Evolutionary conservation across 495 filamentous ascomycete species (phyloP).

Genomic region (Penicillium atrosanguineum): DNA sequence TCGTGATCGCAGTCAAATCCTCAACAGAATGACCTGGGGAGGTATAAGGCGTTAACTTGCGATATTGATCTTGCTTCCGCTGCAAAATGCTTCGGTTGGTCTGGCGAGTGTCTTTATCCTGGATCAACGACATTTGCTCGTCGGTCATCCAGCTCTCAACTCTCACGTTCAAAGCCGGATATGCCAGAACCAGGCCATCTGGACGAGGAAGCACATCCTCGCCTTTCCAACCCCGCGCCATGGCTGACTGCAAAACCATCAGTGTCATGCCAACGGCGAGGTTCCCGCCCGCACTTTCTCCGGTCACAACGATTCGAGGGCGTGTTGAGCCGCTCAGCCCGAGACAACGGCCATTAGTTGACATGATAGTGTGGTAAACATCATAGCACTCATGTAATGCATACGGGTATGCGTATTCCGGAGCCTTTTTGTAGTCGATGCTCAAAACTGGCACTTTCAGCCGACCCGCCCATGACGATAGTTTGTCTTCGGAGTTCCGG

Average conservation of each 20-base stretch:
- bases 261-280: slow-evolving; percentile 77
- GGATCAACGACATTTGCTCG: slow-evolving; percentile 92
- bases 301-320: slow-evolving; percentile 78
- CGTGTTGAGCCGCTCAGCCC: slow-evolving; percentile 70
- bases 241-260: slow-evolving; percentile 79
- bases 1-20: slow-evolving; percentile 24
- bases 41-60: slow-evolving; percentile 55
- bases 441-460: slow-evolving; percentile 82
- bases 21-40: slow-evolving; percentile 68
- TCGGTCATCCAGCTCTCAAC: slow-evolving; percentile 99
- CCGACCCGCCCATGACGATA: slow-evolving; percentile 84
- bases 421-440: slow-evolving; percentile 91
- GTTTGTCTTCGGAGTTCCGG: slow-evolving; percentile 84
- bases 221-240: slow-evolving; percentile 54
- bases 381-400: slow-evolving; percentile 96
- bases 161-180: slow-evolving; percentile 89
- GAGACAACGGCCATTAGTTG: slow-evolving; percentile 73
- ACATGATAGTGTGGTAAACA: slow-evolving; percentile 79
- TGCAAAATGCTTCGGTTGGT: slow-evolving; percentile 73
- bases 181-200: slow-evolving; percentile 79
- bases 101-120: slow-evolving; percentile 72
- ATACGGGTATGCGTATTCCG: slow-evolving; percentile 93
- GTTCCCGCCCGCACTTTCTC: slow-evolving; percentile 92
- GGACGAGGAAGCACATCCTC: slow-evolving; percentile 68
- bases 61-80: slow-evolving; percentile 72